Base-by-base conservation (phyloP, 192 early-diverging fungal genomes). In the Podila clonocystis region DNA sequence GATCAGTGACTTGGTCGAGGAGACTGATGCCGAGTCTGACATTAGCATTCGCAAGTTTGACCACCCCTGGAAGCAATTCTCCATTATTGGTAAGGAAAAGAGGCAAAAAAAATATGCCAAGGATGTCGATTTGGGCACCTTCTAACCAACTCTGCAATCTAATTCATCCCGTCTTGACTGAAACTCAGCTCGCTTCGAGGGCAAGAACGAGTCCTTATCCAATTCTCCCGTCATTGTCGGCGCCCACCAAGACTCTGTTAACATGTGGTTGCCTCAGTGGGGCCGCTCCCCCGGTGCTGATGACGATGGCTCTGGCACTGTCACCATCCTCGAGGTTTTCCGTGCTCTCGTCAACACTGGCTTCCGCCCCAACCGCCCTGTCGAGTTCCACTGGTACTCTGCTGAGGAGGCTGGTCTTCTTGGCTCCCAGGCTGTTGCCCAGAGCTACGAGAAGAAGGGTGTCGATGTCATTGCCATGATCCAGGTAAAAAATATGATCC, bases 321-420 rank as follows among this genome's bases (percentile, higher is more conserved):
- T 91, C n/a, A 96, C 96, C 5, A 95, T 96, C 63, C 84, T 97
- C 41, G 97, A 99, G 85, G 88, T 94, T 12, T 92, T 96, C 86
- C 88, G 94, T 30, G 85, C 89, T 26, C 82, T 98, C 5, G 84
- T 95, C 41, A 58, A 79, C n/a, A 85, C 82, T 62, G 92, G 87
- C 0, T 93, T 96, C 70, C 83, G 82, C 26, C 96, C 95, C 20
- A 61, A 84, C 9, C 78, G 90, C 65, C 89, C 95, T n/a, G 93
- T 99, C 41, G 96, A 98, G 75, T 98, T 98, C 88, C 96, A 98
- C 87, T 99, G 94, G 93, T 96, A 97, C 77, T 90, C 94, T 60
- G 96, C 87, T 64, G 94, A 98, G 85, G 95, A 97, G 84, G 94
- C 87, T 68, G 96, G 95, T 38, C 86, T 99, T 19, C 86, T 97